These are phyloP conservation scores for Daedaleopsis nitida DNA, from an alignment of 768 basidiomycete species.

Conservation along the genomic window DNA sequence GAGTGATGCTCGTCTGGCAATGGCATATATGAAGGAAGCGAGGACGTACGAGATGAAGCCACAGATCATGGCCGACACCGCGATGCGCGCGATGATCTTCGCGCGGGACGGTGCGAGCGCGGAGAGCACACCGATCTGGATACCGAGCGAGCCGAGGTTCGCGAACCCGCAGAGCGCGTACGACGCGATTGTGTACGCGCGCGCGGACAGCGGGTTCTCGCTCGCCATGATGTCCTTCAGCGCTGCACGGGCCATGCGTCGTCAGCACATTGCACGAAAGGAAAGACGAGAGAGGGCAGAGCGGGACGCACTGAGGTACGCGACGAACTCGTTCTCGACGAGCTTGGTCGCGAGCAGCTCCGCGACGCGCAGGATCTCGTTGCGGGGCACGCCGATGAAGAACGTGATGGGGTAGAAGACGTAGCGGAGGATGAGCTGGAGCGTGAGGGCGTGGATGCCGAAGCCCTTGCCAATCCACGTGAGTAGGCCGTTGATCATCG, in stretches of 20 bases:
- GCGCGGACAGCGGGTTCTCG: conserved; percentile 60
- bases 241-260: conserved; percentile 8
- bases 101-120: conserved; percentile 70
- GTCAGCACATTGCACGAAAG: conserved; percentile 8
- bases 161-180: conserved; percentile 93
- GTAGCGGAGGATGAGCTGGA: conserved; percentile 85
- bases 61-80: conserved; percentile 68
- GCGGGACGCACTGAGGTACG: conserved; percentile 43
- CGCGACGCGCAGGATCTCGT: conserved; percentile 81
- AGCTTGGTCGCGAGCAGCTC: conserved; percentile 85
- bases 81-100: conserved; percentile 70
- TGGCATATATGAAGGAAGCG: neutral
- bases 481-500: conserved; percentile 79
- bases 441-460: conserved; percentile 77
- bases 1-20: neutral
- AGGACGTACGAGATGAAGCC: conserved; percentile 57
- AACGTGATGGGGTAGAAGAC: conserved; percentile 87
- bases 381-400: conserved; percentile 75
- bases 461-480: conserved; percentile 90
- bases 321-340: conserved; percentile 85
- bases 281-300: neutral
- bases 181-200: conserved; percentile 80
- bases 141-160: conserved; percentile 83
- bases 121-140: conserved; percentile 77
- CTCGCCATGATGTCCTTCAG: conserved; percentile 51